phyloP scores from a whole-genome alignment of 768 basidiomycete species.

The Tricholoma saponaceum region DNA sequence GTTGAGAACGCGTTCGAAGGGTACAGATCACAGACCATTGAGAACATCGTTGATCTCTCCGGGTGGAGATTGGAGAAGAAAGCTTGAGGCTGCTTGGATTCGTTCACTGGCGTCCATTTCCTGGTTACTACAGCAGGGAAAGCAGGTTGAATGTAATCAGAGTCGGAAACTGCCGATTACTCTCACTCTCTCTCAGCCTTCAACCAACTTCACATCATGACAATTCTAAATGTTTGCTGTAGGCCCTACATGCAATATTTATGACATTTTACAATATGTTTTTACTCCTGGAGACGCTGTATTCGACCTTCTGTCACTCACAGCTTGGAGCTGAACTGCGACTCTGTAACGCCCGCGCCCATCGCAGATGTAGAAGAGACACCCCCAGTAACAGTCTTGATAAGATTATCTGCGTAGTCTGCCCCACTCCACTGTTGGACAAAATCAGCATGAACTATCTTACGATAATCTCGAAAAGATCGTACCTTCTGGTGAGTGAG shows the following conservation, averaged over 20 bases:
- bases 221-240: too few relatives aligned
- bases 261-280: neutral
- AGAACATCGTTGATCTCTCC: conserved; percentile 97
- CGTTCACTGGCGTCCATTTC: conserved; percentile 61
- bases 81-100: conserved; percentile 67
- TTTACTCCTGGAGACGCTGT: neutral
- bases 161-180: conserved; percentile 18
- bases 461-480: neutral
- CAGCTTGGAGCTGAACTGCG: conserved; percentile 61
- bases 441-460: neutral
- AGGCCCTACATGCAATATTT: neutral
- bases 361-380: conserved; percentile 98
- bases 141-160: conserved; percentile 4
- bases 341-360: conserved; percentile 93
- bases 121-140: neutral
- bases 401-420: conserved; percentile 84
- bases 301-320: conserved; percentile 10
- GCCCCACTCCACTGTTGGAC: conserved; percentile 83
- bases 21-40: conserved; percentile 53
- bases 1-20: conserved; percentile 7
- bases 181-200: too few relatives aligned
- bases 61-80: conserved; percentile 88
- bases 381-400: conserved; percentile 97
- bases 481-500: conserved; percentile 94
- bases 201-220: too few relatives aligned